A percentile compares a stretch with the other conserved stretches of the same genome.
These are phyloP conservation scores for Xylaria grammica DNA, from an alignment of 495 filamentous ascomycete genomes.

Conservation along the genomic window DNA sequence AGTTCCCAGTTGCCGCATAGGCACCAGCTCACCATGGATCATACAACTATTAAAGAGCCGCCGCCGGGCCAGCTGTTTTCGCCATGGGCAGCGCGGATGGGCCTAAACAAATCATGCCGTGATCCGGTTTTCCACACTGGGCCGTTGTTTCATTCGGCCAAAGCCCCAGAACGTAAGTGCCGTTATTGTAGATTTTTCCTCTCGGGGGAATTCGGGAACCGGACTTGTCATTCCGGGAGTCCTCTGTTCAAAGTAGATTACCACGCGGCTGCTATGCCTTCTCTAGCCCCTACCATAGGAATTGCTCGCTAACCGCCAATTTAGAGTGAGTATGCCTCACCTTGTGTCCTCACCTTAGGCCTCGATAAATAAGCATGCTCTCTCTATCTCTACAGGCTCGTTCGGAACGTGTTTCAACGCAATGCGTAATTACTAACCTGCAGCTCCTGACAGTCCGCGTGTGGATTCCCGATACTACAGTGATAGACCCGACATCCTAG, in stretches of 20 bases:
- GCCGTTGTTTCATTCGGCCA: background rate
- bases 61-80: background rate
- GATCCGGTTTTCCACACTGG: conserved; percentile 4
- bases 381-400: too few species aligned
- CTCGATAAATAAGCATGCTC: too few species aligned
- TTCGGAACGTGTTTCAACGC: background rate
- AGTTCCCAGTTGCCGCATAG: background rate
- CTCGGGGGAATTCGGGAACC: background rate
- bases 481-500: background rate
- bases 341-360: background rate
- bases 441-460: conserved; percentile 3
- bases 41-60: background rate
- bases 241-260: too few species aligned
- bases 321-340: background rate
- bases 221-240: background rate
- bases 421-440: background rate
- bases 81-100: conserved; percentile 12
- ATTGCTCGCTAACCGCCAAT: background rate
- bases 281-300: background rate
- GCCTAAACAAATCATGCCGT: background rate
- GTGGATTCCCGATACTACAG: conserved; percentile 2
- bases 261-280: too few species aligned
- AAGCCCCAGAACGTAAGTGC: conserved; percentile 15
- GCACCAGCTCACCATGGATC: background rate
- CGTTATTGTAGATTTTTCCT: background rate